phyloP scores from a whole-genome alignment of 345 rosid species.

The Gossypium ekmanianum region DNA sequence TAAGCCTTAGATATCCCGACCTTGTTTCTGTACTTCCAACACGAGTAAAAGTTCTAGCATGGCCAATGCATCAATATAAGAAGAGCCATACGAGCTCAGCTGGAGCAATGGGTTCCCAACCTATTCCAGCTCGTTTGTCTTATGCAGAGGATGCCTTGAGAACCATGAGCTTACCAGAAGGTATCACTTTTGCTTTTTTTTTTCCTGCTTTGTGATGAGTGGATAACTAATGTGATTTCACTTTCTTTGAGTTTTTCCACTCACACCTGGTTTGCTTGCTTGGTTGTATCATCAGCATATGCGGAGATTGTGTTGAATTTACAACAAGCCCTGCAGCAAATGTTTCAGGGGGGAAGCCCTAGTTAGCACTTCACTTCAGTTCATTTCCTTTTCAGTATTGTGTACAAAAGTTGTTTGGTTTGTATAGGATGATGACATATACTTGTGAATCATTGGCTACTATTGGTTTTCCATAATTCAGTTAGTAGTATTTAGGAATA shows the following conservation, averaged over 20 bases:
- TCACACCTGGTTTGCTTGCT: background rate
- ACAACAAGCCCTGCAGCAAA: constrained; percentile 58
- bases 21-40: constrained; percentile 71
- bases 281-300: constrained; percentile 46
- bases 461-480: background rate
- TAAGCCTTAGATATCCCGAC: constrained; percentile 77
- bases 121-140: constrained; percentile 58
- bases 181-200: constrained; percentile 27
- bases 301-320: constrained; percentile 85
- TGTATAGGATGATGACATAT: background rate
- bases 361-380: constrained; percentile 15
- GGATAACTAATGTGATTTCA: background rate
- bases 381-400: background rate
- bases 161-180: constrained; percentile 85
- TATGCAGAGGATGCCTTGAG: constrained; percentile 87
- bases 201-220: background rate
- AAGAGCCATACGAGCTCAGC: constrained; percentile 37
- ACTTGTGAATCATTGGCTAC: background rate
- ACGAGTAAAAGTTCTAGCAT: constrained; percentile 69
- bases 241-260: background rate
- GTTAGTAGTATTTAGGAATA: background rate
- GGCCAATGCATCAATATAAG: constrained; percentile 64
- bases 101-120: constrained; percentile 31
- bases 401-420: background rate
- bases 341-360: constrained; percentile 36